Evolutionary conservation across 257 asterid species (phyloP).

Genomic region (Solanum tarijense): DNA sequence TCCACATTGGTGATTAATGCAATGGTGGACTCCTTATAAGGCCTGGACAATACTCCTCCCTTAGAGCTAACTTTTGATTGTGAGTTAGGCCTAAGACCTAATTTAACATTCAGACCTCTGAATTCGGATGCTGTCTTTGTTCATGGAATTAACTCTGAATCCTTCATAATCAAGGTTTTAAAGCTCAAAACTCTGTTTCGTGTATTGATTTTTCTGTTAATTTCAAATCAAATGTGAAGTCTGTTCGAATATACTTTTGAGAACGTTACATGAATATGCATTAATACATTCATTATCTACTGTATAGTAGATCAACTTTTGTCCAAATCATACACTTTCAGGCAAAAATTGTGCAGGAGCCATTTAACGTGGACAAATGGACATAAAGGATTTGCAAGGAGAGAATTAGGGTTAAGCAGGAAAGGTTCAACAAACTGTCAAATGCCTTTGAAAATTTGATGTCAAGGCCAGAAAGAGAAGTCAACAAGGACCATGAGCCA

Average conservation of each 20-base stretch:
- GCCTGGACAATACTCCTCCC: too few species aligned
- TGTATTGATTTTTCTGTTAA: too few species aligned
- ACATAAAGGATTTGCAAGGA: neutral
- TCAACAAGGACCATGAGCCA: slow-evolving; percentile 47
- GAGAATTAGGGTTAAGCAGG: neutral
- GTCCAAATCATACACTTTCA: neutral
- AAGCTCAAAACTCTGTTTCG: too few species aligned
- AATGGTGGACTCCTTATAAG: too few species aligned
- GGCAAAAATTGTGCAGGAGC: neutral
- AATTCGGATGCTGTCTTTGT: too few species aligned
- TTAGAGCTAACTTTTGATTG: too few species aligned
- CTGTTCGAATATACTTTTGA: neutral
- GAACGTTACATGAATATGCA: neutral
- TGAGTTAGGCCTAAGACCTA: too few species aligned
- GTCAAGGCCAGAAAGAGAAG: neutral
- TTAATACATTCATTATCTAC: neutral
- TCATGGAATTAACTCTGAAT: too few species aligned
- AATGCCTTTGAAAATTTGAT: neutral
- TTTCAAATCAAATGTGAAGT: too few species aligned
- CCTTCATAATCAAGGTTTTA: too few species aligned
- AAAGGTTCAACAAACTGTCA: neutral
- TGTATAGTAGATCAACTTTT: neutral
- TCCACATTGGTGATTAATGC: too few species aligned
- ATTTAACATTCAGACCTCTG: too few species aligned
- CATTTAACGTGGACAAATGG: neutral